Conservation (phyloP, 2,329 filamentous ascomycete genomes). For the Orbilia ellipsospora region DNA sequence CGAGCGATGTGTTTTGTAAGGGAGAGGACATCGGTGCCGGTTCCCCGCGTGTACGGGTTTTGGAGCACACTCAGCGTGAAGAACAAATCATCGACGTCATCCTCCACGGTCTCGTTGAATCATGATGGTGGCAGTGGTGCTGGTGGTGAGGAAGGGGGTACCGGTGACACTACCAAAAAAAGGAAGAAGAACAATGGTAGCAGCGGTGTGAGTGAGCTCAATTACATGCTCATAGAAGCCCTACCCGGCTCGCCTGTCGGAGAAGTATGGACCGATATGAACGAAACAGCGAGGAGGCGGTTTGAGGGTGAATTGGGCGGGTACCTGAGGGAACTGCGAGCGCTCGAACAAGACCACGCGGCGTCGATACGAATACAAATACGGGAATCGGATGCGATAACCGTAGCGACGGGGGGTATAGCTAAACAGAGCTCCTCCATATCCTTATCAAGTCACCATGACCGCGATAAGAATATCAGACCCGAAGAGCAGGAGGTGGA, state of each 20-base stretch:
- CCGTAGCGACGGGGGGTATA: not conserved
- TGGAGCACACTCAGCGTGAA: slow-evolving; percentile 26
- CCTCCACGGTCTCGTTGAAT: not conserved
- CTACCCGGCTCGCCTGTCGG: slow-evolving; percentile 43
- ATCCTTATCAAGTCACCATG: too few species aligned
- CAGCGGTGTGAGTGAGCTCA: slow-evolving; percentile 15
- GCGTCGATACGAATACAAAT: not conserved
- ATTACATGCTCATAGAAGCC: slow-evolving; percentile 53
- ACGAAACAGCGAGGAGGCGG: slow-evolving; percentile 21
- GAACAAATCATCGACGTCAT: slow-evolving; percentile 2
- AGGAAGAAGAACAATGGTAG: slow-evolving; percentile 5
- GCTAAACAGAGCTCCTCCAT: slow-evolving; percentile 20
- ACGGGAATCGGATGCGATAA: slow-evolving; percentile 26
- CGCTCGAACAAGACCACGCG: slow-evolving; percentile 30
- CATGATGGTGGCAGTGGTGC: not conserved
- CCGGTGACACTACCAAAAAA: not conserved
- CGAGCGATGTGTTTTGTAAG: slow-evolving; percentile 45
- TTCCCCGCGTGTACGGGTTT: slow-evolving; percentile 44
- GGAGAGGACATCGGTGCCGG: slow-evolving; percentile 38
- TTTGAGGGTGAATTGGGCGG: slow-evolving; percentile 38
- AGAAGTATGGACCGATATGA: slow-evolving; percentile 45
- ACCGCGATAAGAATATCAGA: too few species aligned
- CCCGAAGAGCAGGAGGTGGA: not conserved
- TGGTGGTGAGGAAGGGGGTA: not conserved
- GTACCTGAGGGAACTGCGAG: slow-evolving; percentile 42